Conservation (phyloP, 345 rosid genomes). For the Citrus hindsii region DNA sequence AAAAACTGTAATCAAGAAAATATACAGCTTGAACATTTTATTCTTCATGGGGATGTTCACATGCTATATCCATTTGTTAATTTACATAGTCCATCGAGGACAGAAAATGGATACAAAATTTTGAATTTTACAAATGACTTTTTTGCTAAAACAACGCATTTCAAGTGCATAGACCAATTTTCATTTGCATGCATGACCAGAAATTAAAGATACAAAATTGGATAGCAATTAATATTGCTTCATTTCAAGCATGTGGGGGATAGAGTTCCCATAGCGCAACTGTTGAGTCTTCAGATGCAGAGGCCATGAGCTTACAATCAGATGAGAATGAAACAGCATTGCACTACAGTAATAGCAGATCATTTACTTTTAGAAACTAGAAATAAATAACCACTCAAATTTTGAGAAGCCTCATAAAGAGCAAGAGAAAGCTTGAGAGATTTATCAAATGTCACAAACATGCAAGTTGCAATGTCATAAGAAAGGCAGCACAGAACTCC, state of each 20-base stretch:
- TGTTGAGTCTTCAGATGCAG: constrained; percentile 80
- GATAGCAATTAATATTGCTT: background rate
- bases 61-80: background rate
- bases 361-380: background rate
- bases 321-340: constrained; percentile 69
- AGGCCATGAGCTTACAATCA: constrained; percentile 71
- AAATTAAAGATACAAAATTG: background rate
- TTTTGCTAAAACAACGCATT: background rate
- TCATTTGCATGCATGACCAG: background rate
- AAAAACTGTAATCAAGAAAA: background rate
- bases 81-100: background rate
- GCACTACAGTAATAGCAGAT: constrained; percentile 45
- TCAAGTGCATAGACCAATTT: no score
- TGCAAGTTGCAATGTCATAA: background rate
- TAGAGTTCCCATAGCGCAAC: constrained; percentile 89
- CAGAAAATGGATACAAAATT: background rate
- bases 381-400: background rate
- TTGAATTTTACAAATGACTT: no score
- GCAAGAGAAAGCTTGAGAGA: background rate
- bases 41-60: background rate
- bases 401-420: background rate
- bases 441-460: background rate
- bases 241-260: constrained; percentile 48
- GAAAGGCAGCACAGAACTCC: background rate
- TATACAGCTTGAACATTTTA: background rate